These are phyloP conservation scores for Orbilia quercus DNA, from an alignment of 2,329 filamentous ascomycete species.

Conservation along the genomic window DNA sequence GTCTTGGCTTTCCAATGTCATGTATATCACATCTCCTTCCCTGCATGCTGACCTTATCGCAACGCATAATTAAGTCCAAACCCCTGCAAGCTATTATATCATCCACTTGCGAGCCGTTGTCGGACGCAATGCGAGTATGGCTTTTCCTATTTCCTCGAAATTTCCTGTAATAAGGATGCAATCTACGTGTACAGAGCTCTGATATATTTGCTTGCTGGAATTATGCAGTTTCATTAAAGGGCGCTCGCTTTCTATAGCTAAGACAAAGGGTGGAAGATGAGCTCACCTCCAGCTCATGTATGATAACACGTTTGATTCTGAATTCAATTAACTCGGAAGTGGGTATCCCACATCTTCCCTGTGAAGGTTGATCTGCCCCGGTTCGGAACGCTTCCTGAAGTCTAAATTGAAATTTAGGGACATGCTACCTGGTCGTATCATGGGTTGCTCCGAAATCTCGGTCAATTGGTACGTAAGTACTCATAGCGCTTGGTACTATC, in stretches of 20 bases:
- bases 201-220: conserved; percentile 26
- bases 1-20: conserved; percentile 20
- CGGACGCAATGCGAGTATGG: conserved; percentile 36
- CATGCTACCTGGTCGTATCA: conserved; percentile 16
- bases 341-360: conserved; percentile 22
- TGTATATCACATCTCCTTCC: conserved; percentile 1
- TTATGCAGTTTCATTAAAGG: conserved; percentile 33
- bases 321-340: conserved; percentile 11
- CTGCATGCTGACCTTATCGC: conserved; percentile 29
- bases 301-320: conserved; percentile 24
- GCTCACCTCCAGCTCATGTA: conserved; percentile 37
- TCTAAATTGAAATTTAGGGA: conserved; percentile 9
- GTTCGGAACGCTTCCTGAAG: conserved; percentile 21
- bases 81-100: neutral
- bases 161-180: conserved; percentile 8
- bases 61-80: conserved; percentile 29
- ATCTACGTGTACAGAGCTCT: conserved; percentile 16
- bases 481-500: neutral
- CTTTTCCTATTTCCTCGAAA: neutral
- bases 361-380: conserved; percentile 8
- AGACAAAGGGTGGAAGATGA: conserved; percentile 8
- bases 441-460: conserved; percentile 15
- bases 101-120: conserved; percentile 26
- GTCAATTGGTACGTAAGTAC: conserved; percentile 11
- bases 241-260: conserved; percentile 29